Evolutionary conservation across 305 asterid species (phyloP), one percentile per base, ranked within the genome.

Genomic region (Euphrasia arctica): DNA sequence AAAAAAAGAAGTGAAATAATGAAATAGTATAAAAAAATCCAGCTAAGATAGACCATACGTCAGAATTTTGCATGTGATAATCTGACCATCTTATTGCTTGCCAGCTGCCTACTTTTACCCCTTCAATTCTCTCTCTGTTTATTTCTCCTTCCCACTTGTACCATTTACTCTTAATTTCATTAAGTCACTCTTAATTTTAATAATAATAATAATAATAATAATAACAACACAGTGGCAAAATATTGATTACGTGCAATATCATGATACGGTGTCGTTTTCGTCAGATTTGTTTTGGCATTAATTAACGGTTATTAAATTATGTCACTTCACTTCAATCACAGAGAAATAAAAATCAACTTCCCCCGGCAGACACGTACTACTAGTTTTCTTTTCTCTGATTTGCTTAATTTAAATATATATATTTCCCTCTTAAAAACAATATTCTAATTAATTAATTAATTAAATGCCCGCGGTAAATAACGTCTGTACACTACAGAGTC

Each of bases 11-110:
- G 7, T 39, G 52, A 65, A 41, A 34, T 28, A 39, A 65, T 49
- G 62, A 62, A 68, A 64, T 28, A 43, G 39, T 18, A 18, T 18
- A 18, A 18, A 18, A 18, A 66, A 54, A 15, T 51, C 72, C 75
- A 72, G 83, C 58, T 75, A 39, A 39, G 43, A 39, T 1, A 60
- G 62, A 67, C 45, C 62, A 69, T 64, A 70, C 56, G 36, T 67
- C 72, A 72, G 79, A 60, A 4, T 74, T 70, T 63, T 72, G 18
- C 79, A 74, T 69, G 79, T 78, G 77, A 60, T 58, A 32, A 63
- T 55, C 39, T 43, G 68, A 70, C 64, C 52, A 50, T 71, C 47
- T 48, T 75, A 60, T 60, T 70, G 75, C 62, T 67, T 75, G 80
- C 73, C 78, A 75, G 73, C 77, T 67, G 52, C 52, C 1, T 66